Base-by-base conservation (phyloP, 2,329 filamentous ascomycete genomes). In the Curvularia spicifera region DNA sequence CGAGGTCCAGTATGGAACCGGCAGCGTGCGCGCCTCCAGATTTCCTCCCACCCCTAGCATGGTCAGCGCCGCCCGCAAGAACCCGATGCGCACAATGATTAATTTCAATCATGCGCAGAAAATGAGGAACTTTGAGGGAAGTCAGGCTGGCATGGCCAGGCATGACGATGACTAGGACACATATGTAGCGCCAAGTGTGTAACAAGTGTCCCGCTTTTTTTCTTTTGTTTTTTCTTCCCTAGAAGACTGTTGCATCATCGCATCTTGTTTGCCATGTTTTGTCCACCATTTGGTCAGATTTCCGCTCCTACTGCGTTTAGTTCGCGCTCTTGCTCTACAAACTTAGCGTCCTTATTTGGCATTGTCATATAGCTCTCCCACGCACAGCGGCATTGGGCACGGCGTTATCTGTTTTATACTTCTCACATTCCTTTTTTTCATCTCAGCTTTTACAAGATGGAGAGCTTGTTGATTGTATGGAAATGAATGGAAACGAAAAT, bases 41-140 rank as follows among this genome's bases (percentile, higher is more conserved):
- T 64, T 70, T 59, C 74, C 72, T 46, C 78, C 74, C 51, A 78
- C 76, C 52, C 71, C 68, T 46, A 77, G 74, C 55, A 77, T 77
- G 73, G 64, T 76, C 45, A 68, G 70, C 51, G 71, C 73, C 13
- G 62, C 67, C 51, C 66, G 63, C 40, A 70, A 72, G 57, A 71
- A 68, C n/a, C 66, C 69, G 57, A 76, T 69, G 54, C 75, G 71
- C 67, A 77, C 71, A 62, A 67, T 76, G 47, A 69, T 75, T 31
- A 77, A 68, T 43, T 74, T 71, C 61, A 66, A 66, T 44, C 61
- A 71, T 54, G 72, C 68, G 42, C 71, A 75, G 66, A 73, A 68
- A 69, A 50, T 71, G 58, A 71, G 65, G 50, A 55, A 66, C 50
- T 75, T 72, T 57, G 71, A 73, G 61, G 60, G 57, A 7, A 54